Conservation (phyloP, 345 rosid species). For the Lenwebbia sp. region DNA sequence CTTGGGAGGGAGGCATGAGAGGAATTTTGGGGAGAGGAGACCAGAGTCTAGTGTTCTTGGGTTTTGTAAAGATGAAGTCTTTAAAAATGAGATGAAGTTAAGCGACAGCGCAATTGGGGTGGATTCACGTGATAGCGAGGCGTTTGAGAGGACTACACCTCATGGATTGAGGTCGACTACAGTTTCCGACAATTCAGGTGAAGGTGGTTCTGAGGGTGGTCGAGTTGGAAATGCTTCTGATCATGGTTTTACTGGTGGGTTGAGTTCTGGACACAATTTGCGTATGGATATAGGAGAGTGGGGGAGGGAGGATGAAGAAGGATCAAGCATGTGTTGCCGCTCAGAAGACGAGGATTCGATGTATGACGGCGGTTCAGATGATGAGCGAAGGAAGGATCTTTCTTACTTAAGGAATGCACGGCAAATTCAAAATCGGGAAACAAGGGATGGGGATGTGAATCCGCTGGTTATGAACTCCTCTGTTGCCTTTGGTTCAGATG, state of each 20-base stretch:
- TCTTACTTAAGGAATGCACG: slow-evolving; percentile 13
- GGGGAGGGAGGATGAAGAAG: slow-evolving; percentile 24
- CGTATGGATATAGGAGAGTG: slow-evolving; percentile 4
- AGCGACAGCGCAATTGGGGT: neutral
- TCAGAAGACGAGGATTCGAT: slow-evolving; percentile 62
- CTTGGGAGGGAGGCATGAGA: slow-evolving; percentile 33
- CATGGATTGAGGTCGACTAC: neutral
- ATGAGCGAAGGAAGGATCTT: slow-evolving; percentile 19
- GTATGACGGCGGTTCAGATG: slow-evolving; percentile 39
- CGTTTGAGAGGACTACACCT: neutral
- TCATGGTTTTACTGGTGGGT: slow-evolving; percentile 6
- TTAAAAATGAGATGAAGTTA: neutral
- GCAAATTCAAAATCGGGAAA: slow-evolving; percentile 1
- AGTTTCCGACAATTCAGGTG: neutral
- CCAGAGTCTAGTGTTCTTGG: slow-evolving; percentile 6
- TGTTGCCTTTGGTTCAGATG: slow-evolving; percentile 80
- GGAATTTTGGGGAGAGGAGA: slow-evolving; percentile 4
- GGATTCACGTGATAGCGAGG: neutral
- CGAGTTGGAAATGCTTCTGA: neutral
- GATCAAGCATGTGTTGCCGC: slow-evolving; percentile 25
- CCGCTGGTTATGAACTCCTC: slow-evolving; percentile 62
- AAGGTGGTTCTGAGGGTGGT: neutral
- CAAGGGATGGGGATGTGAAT: slow-evolving; percentile 24
- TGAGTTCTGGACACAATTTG: slow-evolving; percentile 9
- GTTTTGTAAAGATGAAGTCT: neutral